These are phyloP conservation scores for Didymella sp. DNA, from an alignment of 2,329 filamentous ascomycete genomes.

Conservation along the genomic window DNA sequence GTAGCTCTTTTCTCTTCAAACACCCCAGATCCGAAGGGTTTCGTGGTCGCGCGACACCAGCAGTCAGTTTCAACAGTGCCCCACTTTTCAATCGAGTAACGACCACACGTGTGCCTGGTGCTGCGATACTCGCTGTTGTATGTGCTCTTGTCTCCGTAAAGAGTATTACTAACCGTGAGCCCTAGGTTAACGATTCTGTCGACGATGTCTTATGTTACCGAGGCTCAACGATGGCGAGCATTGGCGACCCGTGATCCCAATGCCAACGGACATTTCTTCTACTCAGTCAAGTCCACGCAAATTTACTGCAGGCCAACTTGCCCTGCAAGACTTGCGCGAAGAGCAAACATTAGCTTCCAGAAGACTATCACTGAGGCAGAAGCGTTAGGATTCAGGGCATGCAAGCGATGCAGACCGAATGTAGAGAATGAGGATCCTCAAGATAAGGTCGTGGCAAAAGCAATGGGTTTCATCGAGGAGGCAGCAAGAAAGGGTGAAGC, in stretches of 20 bases:
- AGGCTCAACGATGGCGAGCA: constrained; percentile 50
- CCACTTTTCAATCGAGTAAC: constrained; percentile 3
- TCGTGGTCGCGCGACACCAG: neutral
- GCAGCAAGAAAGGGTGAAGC: constrained; percentile 28
- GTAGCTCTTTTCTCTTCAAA: neutral
- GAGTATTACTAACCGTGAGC: neutral
- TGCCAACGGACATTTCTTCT: constrained; percentile 59
- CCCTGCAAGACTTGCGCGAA: constrained; percentile 63
- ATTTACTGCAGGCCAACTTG: constrained; percentile 70
- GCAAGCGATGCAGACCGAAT: constrained; percentile 64
- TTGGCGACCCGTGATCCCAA: constrained; percentile 54
- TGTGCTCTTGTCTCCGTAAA: neutral
- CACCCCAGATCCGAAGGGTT: neutral
- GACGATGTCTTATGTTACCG: constrained; percentile 42
- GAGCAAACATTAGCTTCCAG: constrained; percentile 66
- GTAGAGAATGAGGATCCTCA: constrained; percentile 51
- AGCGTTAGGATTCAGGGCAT: constrained; percentile 60
- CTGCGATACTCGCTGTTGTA: neutral
- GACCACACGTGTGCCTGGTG: neutral
- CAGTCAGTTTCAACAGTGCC: neutral
- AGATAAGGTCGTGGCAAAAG: constrained; percentile 54
- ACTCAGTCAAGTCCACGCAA: constrained; percentile 62
- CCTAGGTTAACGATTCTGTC: neutral
- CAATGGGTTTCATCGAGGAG: constrained; percentile 41
- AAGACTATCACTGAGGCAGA: constrained; percentile 56